Base-by-base conservation (phyloP, 2,329 filamentous ascomycete genomes). In the Lachnellula suecica region DNA sequence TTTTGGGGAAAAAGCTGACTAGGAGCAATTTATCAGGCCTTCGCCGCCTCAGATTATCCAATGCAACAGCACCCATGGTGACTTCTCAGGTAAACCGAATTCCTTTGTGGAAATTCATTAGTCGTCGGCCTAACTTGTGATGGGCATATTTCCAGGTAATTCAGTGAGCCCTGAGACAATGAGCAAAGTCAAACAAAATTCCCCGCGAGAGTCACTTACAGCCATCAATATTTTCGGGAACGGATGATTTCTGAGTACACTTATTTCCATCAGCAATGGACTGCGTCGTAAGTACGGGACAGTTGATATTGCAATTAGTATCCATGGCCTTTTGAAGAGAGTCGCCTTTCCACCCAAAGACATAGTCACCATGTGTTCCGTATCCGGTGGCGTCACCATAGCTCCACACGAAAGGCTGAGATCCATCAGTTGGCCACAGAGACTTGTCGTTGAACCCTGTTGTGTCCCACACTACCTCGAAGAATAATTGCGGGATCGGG, bases 261-360 rank as follows among this genome's bases (percentile, higher is more conserved):
- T 72, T 64, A 58, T 73, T 77, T 70, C 76, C 77, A 56, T 65
- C 59, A 31, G 70, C 70, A 17, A 75, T 67, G 22, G 68, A 63
- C 67, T 77, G 75, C 45, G 69, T 71, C 47, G 70, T 73, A 64
- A 79, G 70, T 25, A 62, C 59, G 25, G 71, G 59, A 63, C 76
- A 75, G 68, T 73, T 76, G 57, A 37, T 19, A 23, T 47, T 27
- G 29, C 44, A 47, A 57, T 60, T 60, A 68, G 71, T 35, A 64
- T 76, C 72, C 73, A 76, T 75, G 61, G 73, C 73, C 66, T 68
- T 72, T 63, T 79, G 76, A 38, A 79, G 71, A 8, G 71, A 66
- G 61, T 77, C 68, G 54, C 69, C 73, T 62, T 77, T 72, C 75
- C 75, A 77, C 57, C 75, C 75, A 60, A 78, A 78, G 57, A 78